phyloP scores from a whole-genome alignment of 179 eudicot species.

The Silene vulgaris region DNA sequence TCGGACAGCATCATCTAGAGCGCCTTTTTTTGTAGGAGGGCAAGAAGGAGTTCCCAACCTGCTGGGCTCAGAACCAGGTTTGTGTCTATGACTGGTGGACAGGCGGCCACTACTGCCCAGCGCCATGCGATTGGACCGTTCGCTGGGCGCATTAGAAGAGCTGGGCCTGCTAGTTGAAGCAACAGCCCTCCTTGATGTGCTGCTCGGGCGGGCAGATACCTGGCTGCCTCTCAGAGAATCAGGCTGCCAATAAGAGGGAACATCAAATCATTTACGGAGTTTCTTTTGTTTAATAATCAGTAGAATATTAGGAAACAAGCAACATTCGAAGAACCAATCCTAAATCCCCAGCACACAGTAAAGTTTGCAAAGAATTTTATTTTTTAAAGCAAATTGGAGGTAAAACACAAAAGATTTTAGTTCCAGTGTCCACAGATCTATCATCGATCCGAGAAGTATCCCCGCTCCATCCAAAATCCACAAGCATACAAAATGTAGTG shows the following conservation, averaged over 20 bases:
- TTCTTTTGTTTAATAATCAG: no score
- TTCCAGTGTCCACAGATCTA: no score
- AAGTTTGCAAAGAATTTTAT: no score
- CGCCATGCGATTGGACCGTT: constrained; percentile 29
- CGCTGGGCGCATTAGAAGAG: constrained; percentile 35
- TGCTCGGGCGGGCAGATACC: constrained; percentile 29
- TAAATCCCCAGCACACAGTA: no score
- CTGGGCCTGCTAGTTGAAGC: constrained; percentile 40
- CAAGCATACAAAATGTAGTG: neutral
- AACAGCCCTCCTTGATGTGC: constrained; percentile 38
- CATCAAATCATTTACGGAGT: neutral
- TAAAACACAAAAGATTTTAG: no score
- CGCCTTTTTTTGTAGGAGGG: constrained; percentile 29
- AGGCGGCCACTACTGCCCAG: constrained; percentile 27
- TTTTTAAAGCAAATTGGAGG: no score
- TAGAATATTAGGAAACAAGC: no score
- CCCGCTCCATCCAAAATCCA: no score
- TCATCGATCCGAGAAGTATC: no score
- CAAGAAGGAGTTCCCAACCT: constrained; percentile 36
- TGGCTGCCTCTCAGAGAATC: constrained; percentile 27
- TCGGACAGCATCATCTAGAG: constrained; percentile 45
- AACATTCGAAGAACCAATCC: no score
- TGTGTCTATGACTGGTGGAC: constrained; percentile 30
- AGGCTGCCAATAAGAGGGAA: constrained; percentile 22
- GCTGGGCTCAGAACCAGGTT: constrained; percentile 43